Base-by-base conservation (phyloP, 2,329 filamentous ascomycete genomes). In the Phoma sp. region DNA sequence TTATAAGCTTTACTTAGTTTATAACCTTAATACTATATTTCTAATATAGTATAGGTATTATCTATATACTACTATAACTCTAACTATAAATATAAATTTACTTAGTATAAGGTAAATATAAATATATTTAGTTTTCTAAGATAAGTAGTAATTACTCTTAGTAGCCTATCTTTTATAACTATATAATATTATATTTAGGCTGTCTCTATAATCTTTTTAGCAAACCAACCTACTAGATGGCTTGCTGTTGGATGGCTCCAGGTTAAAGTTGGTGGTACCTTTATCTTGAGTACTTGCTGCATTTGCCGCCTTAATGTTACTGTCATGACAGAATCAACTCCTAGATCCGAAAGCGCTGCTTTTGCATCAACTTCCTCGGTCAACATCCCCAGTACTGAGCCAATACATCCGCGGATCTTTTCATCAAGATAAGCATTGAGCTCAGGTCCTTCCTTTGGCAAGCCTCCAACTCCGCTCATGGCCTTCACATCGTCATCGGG, bases 261-360 rank as follows among this genome's bases (percentile, higher is more conserved):
- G 1, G 65, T 69, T 40, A 78, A 59, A 6, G 74, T 78, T 7
- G 73, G 75, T 9, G 75, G 74, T 18, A 76, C 66, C 53, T 71
- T 72, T 15, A 77, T 57, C 21, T 62, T 61, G 18, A 77, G 50
- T 4, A 57, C 53, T 42, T 61, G 61, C 59, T 76, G 73, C 33
- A 78, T 54, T 55, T 73, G 64, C 23, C 59, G 59, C 26, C 76
- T 60, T 29, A 77, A 57, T 7, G 56, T 56, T 5, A 76, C 68
- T 1, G 68, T 77, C 76, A 77, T 75, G 18, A 77, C 74, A 3
- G 64, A 69, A 51, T 77, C 76, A n/a, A 77, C 58, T 1, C 76
- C 75, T 17, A 77, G 42, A 47, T 78, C 75, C 3, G 64, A 57
- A 15, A 78, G 49, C 3, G 73, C 66, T 1, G 65, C 67, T 14